phyloP scores from a whole-genome alignment of 2,329 filamentous ascomycete species.

The Conoideocrella luteorostrata region DNA sequence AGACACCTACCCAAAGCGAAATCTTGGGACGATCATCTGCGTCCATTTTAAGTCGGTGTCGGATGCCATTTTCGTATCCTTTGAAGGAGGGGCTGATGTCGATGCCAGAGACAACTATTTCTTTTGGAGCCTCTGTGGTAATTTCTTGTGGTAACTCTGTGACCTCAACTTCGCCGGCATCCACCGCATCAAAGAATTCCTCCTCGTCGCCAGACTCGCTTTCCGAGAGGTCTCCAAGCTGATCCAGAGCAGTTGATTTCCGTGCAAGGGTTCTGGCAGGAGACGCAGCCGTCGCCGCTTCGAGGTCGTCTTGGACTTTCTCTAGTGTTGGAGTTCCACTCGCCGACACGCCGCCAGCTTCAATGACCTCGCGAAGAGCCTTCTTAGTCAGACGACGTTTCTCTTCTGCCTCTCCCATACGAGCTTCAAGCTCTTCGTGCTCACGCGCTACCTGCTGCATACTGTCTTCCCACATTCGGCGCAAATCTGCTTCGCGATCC shows the following conservation, averaged over 20 bases:
- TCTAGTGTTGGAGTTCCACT: conserved; percentile 23
- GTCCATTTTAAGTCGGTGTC: conserved; percentile 77
- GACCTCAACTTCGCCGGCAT: conserved; percentile 84
- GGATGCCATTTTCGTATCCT: conserved; percentile 86
- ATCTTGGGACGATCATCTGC: conserved; percentile 90
- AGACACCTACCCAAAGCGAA: conserved; percentile 76
- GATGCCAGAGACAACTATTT: conserved; percentile 33
- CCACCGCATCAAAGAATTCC: conserved; percentile 96
- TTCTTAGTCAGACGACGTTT: conserved; percentile 87
- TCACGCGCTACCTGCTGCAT: conserved; percentile 96
- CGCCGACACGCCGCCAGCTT: conserved; percentile 36
- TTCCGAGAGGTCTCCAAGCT: conserved; percentile 70
- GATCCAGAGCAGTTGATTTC: conserved; percentile 60
- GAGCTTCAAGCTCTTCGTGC: conserved; percentile 83
- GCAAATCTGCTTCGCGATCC: conserved; percentile 83
- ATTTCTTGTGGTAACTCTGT: conserved; percentile 56
- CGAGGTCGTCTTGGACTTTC: conserved; percentile 26
- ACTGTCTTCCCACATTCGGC: conserved; percentile 97
- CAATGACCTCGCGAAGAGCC: conserved; percentile 79
- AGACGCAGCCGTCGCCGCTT: conserved; percentile 29
- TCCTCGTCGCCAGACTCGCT: conserved; percentile 77
- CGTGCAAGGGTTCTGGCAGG: conserved; percentile 37
- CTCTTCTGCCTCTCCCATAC: conserved; percentile 81
- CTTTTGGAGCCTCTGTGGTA: conserved; percentile 32
- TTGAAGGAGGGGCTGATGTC: conserved; percentile 74